Conservation (phyloP, 2,329 filamentous ascomycete species). For the Clarireedia homoeocarpa region DNA sequence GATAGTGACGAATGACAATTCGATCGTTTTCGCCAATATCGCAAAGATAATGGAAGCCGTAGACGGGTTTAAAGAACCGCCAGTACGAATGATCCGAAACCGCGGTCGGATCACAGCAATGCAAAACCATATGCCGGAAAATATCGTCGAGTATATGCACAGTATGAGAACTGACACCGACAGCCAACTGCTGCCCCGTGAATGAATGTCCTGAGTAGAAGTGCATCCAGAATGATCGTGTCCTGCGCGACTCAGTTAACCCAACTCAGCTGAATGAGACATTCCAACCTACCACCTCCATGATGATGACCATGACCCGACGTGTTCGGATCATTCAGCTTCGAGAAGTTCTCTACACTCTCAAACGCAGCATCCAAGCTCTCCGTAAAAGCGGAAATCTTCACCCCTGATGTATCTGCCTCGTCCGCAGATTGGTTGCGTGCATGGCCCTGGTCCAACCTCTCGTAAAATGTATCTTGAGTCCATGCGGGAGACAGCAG, state of each 20-base stretch:
- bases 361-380: constrained; percentile 10
- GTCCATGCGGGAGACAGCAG: constrained; percentile 13
- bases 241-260: constrained; percentile 4
- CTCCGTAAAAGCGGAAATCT: constrained; percentile 11
- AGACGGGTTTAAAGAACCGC: constrained; percentile 46
- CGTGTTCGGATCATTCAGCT: neutral
- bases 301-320: constrained; percentile 1
- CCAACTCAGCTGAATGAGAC: neutral
- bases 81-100: constrained; percentile 48
- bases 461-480: neutral
- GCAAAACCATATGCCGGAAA: constrained; percentile 59
- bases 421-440: constrained; percentile 1
- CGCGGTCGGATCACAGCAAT: constrained; percentile 54
- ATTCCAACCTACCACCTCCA: constrained; percentile 12
- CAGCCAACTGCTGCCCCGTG: constrained; percentile 36
- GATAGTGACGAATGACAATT: constrained; percentile 69
- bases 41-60: constrained; percentile 62
- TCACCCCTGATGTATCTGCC: constrained; percentile 10
- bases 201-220: constrained; percentile 20
- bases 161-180: constrained; percentile 39
- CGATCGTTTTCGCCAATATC: constrained; percentile 66
- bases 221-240: constrained; percentile 11
- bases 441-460: neutral
- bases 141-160: constrained; percentile 54
- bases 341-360: neutral